Evolutionary conservation across 768 basidiomycete species (phyloP), one percentile per base, ranked within the genome.

Genomic region (Termitomyces sp.): DNA sequence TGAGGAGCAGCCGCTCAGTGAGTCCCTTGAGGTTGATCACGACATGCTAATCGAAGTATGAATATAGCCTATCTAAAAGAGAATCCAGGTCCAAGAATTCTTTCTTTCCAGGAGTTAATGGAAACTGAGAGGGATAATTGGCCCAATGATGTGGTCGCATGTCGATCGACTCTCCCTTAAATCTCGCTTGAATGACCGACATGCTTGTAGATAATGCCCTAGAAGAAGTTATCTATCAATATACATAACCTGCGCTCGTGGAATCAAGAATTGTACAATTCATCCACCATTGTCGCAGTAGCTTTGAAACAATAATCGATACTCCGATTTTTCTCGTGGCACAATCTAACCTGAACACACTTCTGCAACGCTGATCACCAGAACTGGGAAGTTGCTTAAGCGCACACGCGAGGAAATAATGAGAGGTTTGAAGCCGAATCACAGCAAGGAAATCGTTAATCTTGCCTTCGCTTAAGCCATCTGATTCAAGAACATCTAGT

Each of bases 1-100:
- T 27, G 61, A 64, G 54, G 63, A 59, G 22, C 55, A 53, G 51
- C 56, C 55, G 18, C 32, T 57, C 46, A 34, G 63, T 62, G 37
- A 47, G 64, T 59, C 16, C 20, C n/a, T 46, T 31, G 20, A 32
- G 39, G 18, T 8, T 12, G n/a, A 20, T 5, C 14, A 20, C 36
- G 14, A 22, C 26, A 13, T 36, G 12, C 31, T 60, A 31, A 60
- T 36, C 10, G 24, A 42, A 18, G 13, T 32, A 20, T 29, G 58
- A 53, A 18, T 32, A 20, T 29, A 64, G 59, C 34, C 12, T 61
- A 58, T 51, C 53, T 63, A 12, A 32, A 36, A 22, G 56, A 57
- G 14, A 52, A 58, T 14, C 57, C 57, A 12, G 54, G 42, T 16
- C 59, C 59, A 13, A 58, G 44, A 41, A 63, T 63, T 20, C 53